Evolutionary conservation across 148 eudicot species (phyloP), one percentile per base, ranked within the genome.

Genomic region (Suaeda aralocaspica): DNA sequence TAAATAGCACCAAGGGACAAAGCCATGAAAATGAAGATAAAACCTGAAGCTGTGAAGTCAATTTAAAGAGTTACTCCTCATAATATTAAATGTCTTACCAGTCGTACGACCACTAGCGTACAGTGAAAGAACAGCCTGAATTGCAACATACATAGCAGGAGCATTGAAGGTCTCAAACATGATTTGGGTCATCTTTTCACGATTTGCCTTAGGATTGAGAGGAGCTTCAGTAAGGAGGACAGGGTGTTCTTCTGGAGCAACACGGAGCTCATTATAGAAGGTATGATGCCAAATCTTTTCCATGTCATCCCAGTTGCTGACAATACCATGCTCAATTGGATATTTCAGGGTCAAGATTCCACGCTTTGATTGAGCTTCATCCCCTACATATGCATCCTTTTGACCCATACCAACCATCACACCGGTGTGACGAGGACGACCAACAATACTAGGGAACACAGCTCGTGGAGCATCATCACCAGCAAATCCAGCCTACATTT

Each of bases 401-500:
- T 88, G 92, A 31, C 92, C 92, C 92, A 88, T 88, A 16, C 92
- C 92, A 72, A 88, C 92, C 92, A 88, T 88, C 72, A 88, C 92
- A 69, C 92, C 92, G 65, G 92, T 88, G 79, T 88, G 92, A 31
- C 92, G 87, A 21, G 92, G 92, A 48, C 92, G 79, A 2, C 92
- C 92, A 42, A 88, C 92, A 53, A 88, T 88, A 51, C 92, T 88
- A 29, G 92, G 92, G 80, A 88, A 88, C 28, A 88, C 92, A 39
- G 92, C 92, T 76, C 92, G 78, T 28, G 92, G 92, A 72, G 92
- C 92, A 82, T 88, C 92, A 77, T 88, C 92, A 72, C 92, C 92
- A 44, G 92, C 92, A 77, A 88, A 88, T 7, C 92, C 92, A 80
- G 92, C 92, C 92, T 85, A 76, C 26, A 28, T 68, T 31, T 19